Evolutionary conservation across 2,329 filamentous ascomycete species (phyloP).

Genomic region (Apiospora hydei): DNA sequence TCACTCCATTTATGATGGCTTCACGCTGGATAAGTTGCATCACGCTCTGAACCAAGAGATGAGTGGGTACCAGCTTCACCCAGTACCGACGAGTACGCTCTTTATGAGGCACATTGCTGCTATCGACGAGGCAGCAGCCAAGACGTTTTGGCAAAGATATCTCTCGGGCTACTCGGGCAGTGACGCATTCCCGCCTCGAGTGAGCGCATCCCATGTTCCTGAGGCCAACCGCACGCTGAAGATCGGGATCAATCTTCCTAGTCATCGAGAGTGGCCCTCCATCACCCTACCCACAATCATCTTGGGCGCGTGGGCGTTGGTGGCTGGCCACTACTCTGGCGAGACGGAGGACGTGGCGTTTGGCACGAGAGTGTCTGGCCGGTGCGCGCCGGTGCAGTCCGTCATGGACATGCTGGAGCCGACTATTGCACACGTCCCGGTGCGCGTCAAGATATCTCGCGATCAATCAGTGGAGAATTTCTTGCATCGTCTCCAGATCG

Average conservation of each 20-base stretch:
- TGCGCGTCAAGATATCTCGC: slow-evolving; percentile 39
- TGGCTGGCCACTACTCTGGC: slow-evolving; percentile 45
- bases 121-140: neutral
- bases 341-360: slow-evolving; percentile 48
- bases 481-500: neutral
- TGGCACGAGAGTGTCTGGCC: slow-evolving; percentile 50
- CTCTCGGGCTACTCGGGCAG: slow-evolving; percentile 29
- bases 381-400: slow-evolving; percentile 32
- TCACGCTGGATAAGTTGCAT: slow-evolving; percentile 35
- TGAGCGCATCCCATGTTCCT: slow-evolving; percentile 31
- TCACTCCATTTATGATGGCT: slow-evolving; percentile 43
- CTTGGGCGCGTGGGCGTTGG: slow-evolving; percentile 49
- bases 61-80: neutral
- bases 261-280: neutral
- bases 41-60: slow-evolving; percentile 29
- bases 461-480: neutral
- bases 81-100: neutral
- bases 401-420: slow-evolving; percentile 33
- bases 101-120: neutral
- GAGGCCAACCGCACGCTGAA: neutral
- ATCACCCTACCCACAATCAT: slow-evolving; percentile 38
- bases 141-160: slow-evolving; percentile 31
- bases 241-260: neutral
- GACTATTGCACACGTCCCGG: slow-evolving; percentile 51
- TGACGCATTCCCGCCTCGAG: slow-evolving; percentile 4